Conservation (phyloP, 176 grass and related monocot genomes). For the Poa annua region DNA sequence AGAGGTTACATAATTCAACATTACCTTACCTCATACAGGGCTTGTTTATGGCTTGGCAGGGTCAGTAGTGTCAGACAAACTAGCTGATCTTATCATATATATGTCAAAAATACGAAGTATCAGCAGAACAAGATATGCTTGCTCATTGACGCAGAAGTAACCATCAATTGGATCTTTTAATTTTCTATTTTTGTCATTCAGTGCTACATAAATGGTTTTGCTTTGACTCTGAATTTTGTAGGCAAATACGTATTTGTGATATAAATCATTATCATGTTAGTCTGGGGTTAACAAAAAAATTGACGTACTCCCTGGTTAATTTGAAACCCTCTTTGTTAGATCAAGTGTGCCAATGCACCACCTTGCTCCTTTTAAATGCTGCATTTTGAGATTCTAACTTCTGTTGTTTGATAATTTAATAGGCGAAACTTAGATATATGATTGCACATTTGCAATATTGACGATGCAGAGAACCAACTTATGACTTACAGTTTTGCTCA, state of each 20-base stretch:
- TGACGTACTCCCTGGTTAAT: no score
- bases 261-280: no score
- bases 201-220: not conserved
- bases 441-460: no score
- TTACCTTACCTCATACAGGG: not conserved
- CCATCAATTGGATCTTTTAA: not conserved
- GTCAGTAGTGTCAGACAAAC: slow-evolving; percentile 74
- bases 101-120: slow-evolving; percentile 82
- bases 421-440: no score
- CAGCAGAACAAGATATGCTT: slow-evolving; percentile 70
- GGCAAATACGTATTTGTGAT: not conserved
- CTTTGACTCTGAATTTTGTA: not conserved
- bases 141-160: not conserved
- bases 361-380: not conserved
- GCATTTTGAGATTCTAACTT: no score
- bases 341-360: not conserved
- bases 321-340: no score
- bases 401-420: no score
- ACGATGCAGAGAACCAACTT: no score
- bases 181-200: not conserved
- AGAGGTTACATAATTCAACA: no score
- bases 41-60: slow-evolving; percentile 42
- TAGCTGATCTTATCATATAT: slow-evolving; percentile 73
- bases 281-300: no score
- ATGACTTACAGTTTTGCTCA: no score